Evolutionary conservation across 108 stramenopile species (phyloP).

Genomic region (Bacterosira constricta): DNA sequence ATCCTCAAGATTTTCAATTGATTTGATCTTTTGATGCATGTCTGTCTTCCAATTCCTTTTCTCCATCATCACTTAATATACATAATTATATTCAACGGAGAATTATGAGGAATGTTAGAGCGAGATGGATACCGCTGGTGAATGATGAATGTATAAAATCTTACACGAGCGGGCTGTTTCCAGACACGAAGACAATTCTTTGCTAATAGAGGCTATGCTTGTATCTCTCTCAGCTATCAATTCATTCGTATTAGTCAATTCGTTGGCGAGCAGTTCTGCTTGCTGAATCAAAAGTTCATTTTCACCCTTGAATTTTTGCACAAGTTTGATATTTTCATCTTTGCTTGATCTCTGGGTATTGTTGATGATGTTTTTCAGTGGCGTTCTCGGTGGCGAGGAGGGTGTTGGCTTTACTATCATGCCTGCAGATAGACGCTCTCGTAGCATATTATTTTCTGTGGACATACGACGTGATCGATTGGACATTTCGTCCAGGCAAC

Average conservation of each 20-base stretch:
- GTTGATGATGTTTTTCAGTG: conserved; percentile 20
- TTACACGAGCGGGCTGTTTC: conserved; percentile 22
- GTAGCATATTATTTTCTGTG: conserved; percentile 30
- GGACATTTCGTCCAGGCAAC: conserved; percentile 37
- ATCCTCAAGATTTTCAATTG: conserved; percentile 20
- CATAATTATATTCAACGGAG: neutral
- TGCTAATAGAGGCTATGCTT: conserved; percentile 17
- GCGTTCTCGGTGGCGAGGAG: neutral
- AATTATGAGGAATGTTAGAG: neutral
- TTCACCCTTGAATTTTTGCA: conserved; percentile 31
- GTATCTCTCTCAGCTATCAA: conserved; percentile 27
- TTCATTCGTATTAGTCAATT: conserved; percentile 28
- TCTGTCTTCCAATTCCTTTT: conserved; percentile 20
- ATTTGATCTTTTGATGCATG: conserved; percentile 11
- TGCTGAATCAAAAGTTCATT: conserved; percentile 33
- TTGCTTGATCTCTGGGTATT: neutral
- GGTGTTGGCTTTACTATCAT: conserved; percentile 8
- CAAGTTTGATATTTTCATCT: neutral
- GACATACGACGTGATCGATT: conserved; percentile 19
- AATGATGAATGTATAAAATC: neutral
- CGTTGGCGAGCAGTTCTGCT: conserved; percentile 30
- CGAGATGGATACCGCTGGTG: no score
- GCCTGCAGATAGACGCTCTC: conserved; percentile 25
- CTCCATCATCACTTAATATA: conserved; percentile 27
- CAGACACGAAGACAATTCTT: conserved; percentile 14